phyloP scores from a whole-genome alignment of 306 rosid genomes.

The Dalbergia oliveri region DNA sequence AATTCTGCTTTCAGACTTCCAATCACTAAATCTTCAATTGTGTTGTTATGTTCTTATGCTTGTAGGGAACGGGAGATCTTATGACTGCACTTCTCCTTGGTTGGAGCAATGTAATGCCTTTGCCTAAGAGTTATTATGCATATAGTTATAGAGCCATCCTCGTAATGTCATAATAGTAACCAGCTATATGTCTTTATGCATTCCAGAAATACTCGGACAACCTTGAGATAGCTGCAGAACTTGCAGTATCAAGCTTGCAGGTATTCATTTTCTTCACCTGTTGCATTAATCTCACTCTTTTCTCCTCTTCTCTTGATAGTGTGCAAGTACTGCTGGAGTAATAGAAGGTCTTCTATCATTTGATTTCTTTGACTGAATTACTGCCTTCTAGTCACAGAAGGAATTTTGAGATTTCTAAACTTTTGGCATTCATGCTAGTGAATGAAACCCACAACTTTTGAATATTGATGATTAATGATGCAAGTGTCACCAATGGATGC shows the following conservation, averaged over 20 bases:
- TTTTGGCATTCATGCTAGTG: not conserved
- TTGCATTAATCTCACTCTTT: not conserved
- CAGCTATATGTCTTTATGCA: constrained; percentile 27
- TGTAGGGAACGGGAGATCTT: constrained; percentile 95
- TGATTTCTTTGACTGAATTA: not conserved
- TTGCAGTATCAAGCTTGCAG: constrained; percentile 90
- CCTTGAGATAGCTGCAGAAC: constrained; percentile 84
- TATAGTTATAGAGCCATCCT: constrained; percentile 13
- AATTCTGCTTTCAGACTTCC: not conserved
- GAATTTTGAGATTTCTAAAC: constrained; percentile 26
- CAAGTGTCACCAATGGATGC: constrained; percentile 41
- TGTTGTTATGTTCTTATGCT: constrained; percentile 32
- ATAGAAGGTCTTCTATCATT: constrained; percentile 10
- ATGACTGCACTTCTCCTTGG: constrained; percentile 91
- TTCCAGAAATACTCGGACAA: constrained; percentile 76
- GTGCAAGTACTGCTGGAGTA: not conserved
- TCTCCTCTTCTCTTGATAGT: constrained; percentile 12
- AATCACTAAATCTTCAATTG: not conserved
- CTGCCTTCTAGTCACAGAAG: too few relatives aligned
- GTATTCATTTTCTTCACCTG: constrained; percentile 45
- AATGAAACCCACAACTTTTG: constrained; percentile 1
- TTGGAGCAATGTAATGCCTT: constrained; percentile 85
- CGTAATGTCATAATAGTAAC: constrained; percentile 31
- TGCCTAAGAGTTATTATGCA: constrained; percentile 18
- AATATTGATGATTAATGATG: constrained; percentile 13